Evolutionary conservation across 2,329 filamentous ascomycete genomes (phyloP).

Genomic region (Torrubiella hemipterigena): DNA sequence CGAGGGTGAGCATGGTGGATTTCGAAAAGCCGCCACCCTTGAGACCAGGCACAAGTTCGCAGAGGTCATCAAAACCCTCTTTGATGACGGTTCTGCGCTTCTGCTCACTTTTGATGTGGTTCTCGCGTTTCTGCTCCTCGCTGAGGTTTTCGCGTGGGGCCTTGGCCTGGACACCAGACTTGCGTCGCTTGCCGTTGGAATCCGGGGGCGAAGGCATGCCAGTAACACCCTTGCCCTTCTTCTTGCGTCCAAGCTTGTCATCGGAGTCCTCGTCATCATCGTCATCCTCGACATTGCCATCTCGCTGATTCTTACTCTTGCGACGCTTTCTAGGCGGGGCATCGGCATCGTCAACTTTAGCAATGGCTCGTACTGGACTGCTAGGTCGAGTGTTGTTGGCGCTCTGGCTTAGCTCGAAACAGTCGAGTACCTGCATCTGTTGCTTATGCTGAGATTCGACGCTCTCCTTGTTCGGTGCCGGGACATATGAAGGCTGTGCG

Average conservation of each 20-base stretch:
- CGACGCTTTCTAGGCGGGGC: constrained; percentile 37
- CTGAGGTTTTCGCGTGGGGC: constrained; percentile 57
- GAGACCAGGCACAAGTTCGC: constrained; percentile 62
- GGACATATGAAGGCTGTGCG: constrained; percentile 46
- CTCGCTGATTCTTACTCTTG: constrained; percentile 39
- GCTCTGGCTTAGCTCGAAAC: constrained; percentile 45
- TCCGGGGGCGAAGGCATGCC: constrained; percentile 17
- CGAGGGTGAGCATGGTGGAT: constrained; percentile 63
- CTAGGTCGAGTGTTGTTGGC: constrained; percentile 46
- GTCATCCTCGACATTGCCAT: constrained; percentile 25
- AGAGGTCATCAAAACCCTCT: constrained; percentile 71
- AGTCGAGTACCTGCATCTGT: constrained; percentile 43
- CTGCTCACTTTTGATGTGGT: constrained; percentile 81
- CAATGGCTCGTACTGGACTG: constrained; percentile 29
- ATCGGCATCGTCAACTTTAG: constrained; percentile 24
- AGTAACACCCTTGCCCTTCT: constrained; percentile 32
- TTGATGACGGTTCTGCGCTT: constrained; percentile 75
- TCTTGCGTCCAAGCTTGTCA: constrained; percentile 13
- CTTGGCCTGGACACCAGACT: constrained; percentile 34
- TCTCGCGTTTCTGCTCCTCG: constrained; percentile 71
- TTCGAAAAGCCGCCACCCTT: constrained; percentile 70
- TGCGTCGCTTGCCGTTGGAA: constrained; percentile 34
- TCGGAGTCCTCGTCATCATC: constrained; percentile 29
- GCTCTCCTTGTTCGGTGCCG: constrained; percentile 43
- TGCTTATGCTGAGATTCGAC: constrained; percentile 43